Base-by-base conservation (phyloP, 306 rosid species). In the Medicago arabica region DNA sequence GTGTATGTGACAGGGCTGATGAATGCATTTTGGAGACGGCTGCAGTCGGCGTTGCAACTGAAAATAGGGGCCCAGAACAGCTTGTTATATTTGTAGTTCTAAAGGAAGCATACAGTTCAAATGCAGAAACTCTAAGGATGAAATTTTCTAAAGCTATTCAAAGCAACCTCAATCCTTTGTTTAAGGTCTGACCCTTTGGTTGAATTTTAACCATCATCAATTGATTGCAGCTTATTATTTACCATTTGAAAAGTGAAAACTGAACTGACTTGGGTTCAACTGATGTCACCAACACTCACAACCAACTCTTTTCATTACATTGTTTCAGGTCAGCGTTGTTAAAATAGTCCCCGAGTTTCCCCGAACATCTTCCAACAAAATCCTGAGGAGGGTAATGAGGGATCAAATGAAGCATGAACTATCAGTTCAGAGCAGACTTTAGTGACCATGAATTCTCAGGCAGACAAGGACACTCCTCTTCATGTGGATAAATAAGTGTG, bases 281-380 rank as follows among this genome's bases (percentile, higher is more conserved):
- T 21, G 58, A 25, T 72, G 23, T 49, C 14, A 49, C 49, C 16
- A 49, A 49, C 28, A 31, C 74, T 58, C 49, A 38, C 36, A 4
- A 43, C 11, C 59, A 60, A 60, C 50, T 34, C 40, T 51, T 80
- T 51, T 11, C 16, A 19, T 61, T 75, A 43, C 72, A 68, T 54
- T 28, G 13, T 34, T 59, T 50, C 90, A 93, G 96, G 93, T 89
- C 50, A 76, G 86, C 55, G 40, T 81, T 14, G 91, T 87, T 18
- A 89, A 87, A 65, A 80, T 91, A 78, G 91, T 88, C 5, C 60
- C 83, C 0, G 90, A 86, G 77, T 93, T 93, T 53, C 98, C 98
- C 50, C 85, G 92, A 75, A 93, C 92, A 2, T 87, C 92, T 70
- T 89, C 98, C 4, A 91, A 91, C 83, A 93, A 93, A 91, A 55